Evolutionary conservation across 2,329 filamentous ascomycete genomes (phyloP), one percentile per base, ranked within the genome.

Genomic region (Venturia carpophila): DNA sequence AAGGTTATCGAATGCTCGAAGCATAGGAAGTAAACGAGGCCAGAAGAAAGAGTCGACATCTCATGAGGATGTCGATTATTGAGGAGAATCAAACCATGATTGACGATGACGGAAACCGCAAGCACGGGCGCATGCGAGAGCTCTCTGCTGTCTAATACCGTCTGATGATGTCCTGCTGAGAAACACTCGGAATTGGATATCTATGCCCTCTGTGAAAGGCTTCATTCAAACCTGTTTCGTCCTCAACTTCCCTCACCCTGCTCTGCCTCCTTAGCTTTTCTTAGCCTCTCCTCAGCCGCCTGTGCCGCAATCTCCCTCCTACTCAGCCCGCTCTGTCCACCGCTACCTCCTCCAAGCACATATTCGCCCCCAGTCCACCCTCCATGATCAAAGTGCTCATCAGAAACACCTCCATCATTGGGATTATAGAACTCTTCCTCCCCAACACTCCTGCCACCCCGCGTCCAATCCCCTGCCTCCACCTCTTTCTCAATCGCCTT

Each of bases 401-500:
- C 67, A 58, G 67, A 64, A 24, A 70, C 71, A 11, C 72, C 75
- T 58, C 72, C 72, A 64, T 76, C 73, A 0, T 71, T 68, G 0
- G 76, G 82, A 75, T 78, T 85, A 81, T 79, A 85, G 74, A 80
- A 88, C 78, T 79, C 85, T 67, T 83, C 75, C 15, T 77, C 77
- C 2, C 79, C 86, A 1, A 93, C 75, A 5, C 81, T 84, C 63
- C 82, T 78, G 0, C 92, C 92, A 0, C 87, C 86, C 30, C 82
- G 82, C 71, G 82, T 87, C 87, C 90, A 96, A 78, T 97, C 92
- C 19, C 84, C 89, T 61, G 79, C 79, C 66, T 89, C 87, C 3
- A 97, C 93, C 79, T 97, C 93, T 62, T 83, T 82, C 79, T 97
- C 92, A 71, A 97, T 95, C 79, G 88, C 83, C 70, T 87, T 87